phyloP scores from a whole-genome alignment of 768 basidiomycete species.

The Strobilomyces dryophilus region DNA sequence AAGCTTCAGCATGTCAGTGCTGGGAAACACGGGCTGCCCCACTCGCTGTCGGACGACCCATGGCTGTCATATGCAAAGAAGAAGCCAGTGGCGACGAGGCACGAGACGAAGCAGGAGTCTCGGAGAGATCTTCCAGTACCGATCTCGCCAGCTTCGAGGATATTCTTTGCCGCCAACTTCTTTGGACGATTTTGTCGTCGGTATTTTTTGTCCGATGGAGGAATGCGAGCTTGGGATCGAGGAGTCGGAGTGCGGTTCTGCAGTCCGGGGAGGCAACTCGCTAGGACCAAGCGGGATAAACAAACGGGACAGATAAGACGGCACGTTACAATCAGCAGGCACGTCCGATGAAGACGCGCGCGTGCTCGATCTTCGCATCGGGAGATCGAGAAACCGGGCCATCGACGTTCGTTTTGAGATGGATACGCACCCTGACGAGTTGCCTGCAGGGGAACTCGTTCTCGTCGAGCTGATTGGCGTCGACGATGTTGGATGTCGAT shows the following conservation, averaged over 20 bases:
- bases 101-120: conserved; percentile 33
- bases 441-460: conserved; percentile 90
- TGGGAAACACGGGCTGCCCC: conserved; percentile 73
- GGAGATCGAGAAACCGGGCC: neutral
- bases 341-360: neutral
- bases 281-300: neutral
- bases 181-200: conserved; percentile 54
- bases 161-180: conserved; percentile 84
- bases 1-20: conserved; percentile 71
- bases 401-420: conserved; percentile 23
- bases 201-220: conserved; percentile 18
- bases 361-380: neutral
- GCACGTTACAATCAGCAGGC: conserved; percentile 2
- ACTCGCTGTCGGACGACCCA: conserved; percentile 38
- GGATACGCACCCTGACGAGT: conserved; percentile 63
- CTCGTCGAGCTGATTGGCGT: conserved; percentile 72
- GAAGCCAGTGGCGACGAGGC: conserved; percentile 32
- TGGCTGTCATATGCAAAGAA: conserved; percentile 10
- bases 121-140: conserved; percentile 55
- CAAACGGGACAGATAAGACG: conserved; percentile 6
- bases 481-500: conserved; percentile 27
- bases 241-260: conserved; percentile 23
- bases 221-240: conserved; percentile 14
- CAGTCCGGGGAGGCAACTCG: neutral
- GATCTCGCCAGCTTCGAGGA: conserved; percentile 80